phyloP scores from a whole-genome alignment of 164 flowering plant species.

The Saururus chinensis region DNA sequence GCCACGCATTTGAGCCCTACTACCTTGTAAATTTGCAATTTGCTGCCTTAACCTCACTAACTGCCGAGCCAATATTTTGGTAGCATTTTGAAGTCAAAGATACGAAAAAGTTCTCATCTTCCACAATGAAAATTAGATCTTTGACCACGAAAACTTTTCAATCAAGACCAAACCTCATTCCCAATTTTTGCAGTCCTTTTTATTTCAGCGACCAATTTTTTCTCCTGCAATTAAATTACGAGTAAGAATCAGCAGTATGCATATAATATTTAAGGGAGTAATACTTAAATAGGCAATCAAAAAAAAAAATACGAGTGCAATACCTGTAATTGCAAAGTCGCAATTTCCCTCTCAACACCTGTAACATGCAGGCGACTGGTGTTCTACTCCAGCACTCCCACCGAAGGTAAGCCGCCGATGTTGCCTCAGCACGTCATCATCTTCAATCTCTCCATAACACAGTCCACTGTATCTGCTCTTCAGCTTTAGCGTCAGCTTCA shows the following conservation, averaged over 20 bases:
- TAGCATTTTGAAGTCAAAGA: slow-evolving; percentile 52
- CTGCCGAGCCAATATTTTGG: slow-evolving; percentile 83
- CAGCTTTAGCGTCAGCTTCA: too few relatives aligned
- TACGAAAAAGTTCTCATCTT: not conserved
- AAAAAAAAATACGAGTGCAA: slow-evolving; percentile 4
- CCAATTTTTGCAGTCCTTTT: slow-evolving; percentile 93
- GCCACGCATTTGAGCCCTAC: slow-evolving; percentile 94
- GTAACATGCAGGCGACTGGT: too few relatives aligned
- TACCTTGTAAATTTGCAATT: slow-evolving; percentile 76
- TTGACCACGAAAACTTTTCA: not conserved
- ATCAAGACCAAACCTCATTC: slow-evolving; percentile 52
- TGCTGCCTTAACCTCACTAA: slow-evolving; percentile 85
- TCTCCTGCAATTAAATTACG: slow-evolving; percentile 49
- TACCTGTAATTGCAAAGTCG: slow-evolving; percentile 72
- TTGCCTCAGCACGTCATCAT: too few relatives aligned
- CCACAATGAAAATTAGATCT: not conserved
- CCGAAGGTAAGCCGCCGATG: too few relatives aligned
- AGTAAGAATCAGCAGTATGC: not conserved
- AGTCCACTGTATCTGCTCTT: too few relatives aligned
- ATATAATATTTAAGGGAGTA: too few relatives aligned
- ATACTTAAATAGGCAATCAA: not conserved
- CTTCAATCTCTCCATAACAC: too few relatives aligned
- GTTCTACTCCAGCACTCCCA: too few relatives aligned
- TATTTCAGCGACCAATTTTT: slow-evolving; percentile 85
- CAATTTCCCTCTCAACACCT: slow-evolving; percentile 93